Percentiles rank a stretch among this genome's conserved stretches.
phyloP scores from a whole-genome alignment of 768 basidiomycete species.

The Mycena chlorophos region DNA sequence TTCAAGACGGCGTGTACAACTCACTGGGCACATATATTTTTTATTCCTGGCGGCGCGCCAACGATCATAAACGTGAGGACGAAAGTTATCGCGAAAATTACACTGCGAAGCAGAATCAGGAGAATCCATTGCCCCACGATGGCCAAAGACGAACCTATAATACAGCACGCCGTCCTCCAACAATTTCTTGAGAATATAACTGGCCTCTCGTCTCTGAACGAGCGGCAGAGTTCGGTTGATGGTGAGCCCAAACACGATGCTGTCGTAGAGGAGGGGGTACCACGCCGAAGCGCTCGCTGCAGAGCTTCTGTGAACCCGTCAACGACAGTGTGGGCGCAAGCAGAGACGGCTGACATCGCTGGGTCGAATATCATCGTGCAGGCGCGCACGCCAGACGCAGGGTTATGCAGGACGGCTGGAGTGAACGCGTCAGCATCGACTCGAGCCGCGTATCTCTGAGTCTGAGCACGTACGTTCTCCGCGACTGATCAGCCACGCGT shows the following conservation, averaged over 20 bases:
- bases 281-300: slow-evolving; percentile 35
- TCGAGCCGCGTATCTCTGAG: not conserved
- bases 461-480: slow-evolving; percentile 34
- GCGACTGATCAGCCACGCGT: slow-evolving; percentile 34
- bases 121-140: not conserved
- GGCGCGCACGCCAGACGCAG: slow-evolving; percentile 22
- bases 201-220: slow-evolving; percentile 20
- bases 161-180: slow-evolving; percentile 32
- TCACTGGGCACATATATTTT: slow-evolving; percentile 33
- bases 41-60: slow-evolving; percentile 28
- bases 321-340: not conserved
- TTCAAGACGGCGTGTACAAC: slow-evolving; percentile 5
- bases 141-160: slow-evolving; percentile 22
- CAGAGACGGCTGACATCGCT: slow-evolving; percentile 11
- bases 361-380: slow-evolving; percentile 41
- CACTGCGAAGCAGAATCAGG: slow-evolving; percentile 9
- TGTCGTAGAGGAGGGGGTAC: slow-evolving; percentile 30
- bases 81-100: slow-evolving; percentile 30
- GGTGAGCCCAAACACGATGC: slow-evolving; percentile 29
- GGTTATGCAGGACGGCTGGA: slow-evolving; percentile 17
- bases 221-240: slow-evolving; percentile 27
- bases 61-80: slow-evolving; percentile 32
- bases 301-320: slow-evolving; percentile 14
- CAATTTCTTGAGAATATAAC: slow-evolving; percentile 25
- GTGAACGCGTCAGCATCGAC: not conserved